Evolutionary conservation across 441 rosid genomes (phyloP), one percentile per base, ranked within the genome.

Genomic region (Kokia cookei): DNA sequence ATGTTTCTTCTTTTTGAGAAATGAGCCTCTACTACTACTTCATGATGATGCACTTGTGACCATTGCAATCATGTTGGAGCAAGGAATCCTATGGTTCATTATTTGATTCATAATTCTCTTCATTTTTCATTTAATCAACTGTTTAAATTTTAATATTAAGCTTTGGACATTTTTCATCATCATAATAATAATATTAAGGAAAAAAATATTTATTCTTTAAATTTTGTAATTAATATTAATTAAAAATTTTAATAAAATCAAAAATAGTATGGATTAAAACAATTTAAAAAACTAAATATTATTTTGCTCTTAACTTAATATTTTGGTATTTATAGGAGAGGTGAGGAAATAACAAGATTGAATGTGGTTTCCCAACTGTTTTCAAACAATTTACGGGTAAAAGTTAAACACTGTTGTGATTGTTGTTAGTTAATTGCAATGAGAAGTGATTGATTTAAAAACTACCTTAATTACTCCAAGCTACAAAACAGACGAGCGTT

Each of bases 1-100:
- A 9, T 2, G 15, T 14, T 47, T 69, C 2, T 32, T 48, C 27
- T 61, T 24, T 15, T 61, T 24, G 24, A 64, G 59, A 26, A 64
- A n/a, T 35, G 73, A 61, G 71, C 47, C 65, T 13, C 17, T 12
- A 9, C 37, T 17, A 22, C 6, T 10, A 57, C 61, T 9, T 64
- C 71, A 70, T 69, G 71, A 50, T 15, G 47, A 48, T 51, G 35
- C 62, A 47, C 26, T 43, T 32, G 47, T 62, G 24, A 48, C 32
- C 53, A 7, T 13, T 26, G 60, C 69, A 57, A 62, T 67, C 71
- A 78, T 75, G 58, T 17, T 48, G 66, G 50, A 35, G 42, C 69
- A 51, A 64, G 65, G 63, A 60, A 78, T 76, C 78, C 80, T 51
- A 71, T 45, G 76, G 69, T 26, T 50, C 69, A 66, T 71, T 65